Evolutionary conservation across 305 asterid genomes (phyloP), one percentile per base, ranked within the genome.

Genomic region (Lippia alba): DNA sequence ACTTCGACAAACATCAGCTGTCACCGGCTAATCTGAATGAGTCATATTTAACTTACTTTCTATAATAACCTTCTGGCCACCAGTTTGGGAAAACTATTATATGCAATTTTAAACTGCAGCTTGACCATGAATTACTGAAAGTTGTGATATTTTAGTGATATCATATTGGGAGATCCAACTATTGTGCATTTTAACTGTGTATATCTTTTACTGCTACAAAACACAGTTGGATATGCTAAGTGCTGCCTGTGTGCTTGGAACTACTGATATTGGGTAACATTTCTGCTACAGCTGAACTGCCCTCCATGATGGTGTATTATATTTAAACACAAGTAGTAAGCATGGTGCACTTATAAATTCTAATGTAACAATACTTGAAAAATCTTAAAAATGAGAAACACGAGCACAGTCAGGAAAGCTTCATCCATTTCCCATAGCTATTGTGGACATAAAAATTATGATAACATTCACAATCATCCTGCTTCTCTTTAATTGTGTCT

Each of bases 11-110:
- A 9, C 53, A 3, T 30, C 8, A 60, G 41, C 19, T 32, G 50
- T 18, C n/a, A 16, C 61, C 45, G 20, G 46, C 11, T 56, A 49
- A 50, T 58, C 19, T 17, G 18, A 61, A 54, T 51, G 69, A 61
- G 32, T 60, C 56, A 8, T 40, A 51, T 56, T 71, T 51, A 40
- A 51, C 60, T 61, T 56, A 45, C 44, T 54, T 63, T 54, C 77
- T 72, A 30, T 17, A 24, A 54, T 61, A 44, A 67, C 39, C 20
- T 53, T 53, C 30, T 67, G 3, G 30, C 30, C 58, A 41, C 5
- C 46, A 32, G 39, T 50, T 40, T 11, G 19, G 16, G 18, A 36
- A 61, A 59, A 66, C 15, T 3, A 15, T 19, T 12, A 1, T 15
- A 34, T 16, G 53, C 6, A 49, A 49, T 57, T 44, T 17, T 62